These are phyloP conservation scores for Sphaerulina populicola DNA, from an alignment of 2,329 filamentous ascomycete species.

Conservation along the genomic window DNA sequence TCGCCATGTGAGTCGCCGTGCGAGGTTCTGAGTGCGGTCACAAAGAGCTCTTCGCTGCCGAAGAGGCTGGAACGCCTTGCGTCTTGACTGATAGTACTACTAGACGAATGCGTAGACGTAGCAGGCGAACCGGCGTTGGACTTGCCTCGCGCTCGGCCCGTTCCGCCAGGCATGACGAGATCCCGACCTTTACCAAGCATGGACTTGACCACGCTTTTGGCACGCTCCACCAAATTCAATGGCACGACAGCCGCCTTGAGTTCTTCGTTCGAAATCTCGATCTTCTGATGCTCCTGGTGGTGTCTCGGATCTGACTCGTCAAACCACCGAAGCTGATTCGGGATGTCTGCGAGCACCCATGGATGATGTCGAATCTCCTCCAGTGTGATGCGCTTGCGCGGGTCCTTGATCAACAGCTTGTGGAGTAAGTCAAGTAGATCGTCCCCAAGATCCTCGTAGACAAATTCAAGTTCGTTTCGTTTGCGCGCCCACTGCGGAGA, in stretches of 20 bases:
- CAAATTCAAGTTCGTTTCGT: slow-evolving; percentile 66
- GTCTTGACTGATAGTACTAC: slow-evolving; percentile 48
- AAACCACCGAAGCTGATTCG: slow-evolving; percentile 72
- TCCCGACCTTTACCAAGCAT: too few species aligned
- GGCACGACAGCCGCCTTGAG: slow-evolving; percentile 85
- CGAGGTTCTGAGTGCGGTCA: slow-evolving; percentile 42
- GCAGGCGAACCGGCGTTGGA: slow-evolving; percentile 48
- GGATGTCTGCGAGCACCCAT: slow-evolving; percentile 76
- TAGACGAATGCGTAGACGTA: slow-evolving; percentile 47
- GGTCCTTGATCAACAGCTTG: slow-evolving; percentile 80
- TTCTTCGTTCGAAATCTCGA: slow-evolving; percentile 85
- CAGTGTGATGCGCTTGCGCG: slow-evolving; percentile 76
- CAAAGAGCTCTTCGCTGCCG: slow-evolving; percentile 49
- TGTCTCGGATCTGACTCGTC: slow-evolving; percentile 83
- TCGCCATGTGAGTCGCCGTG: slow-evolving; percentile 50
- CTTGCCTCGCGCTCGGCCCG: slow-evolving; percentile 43
- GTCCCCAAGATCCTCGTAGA: slow-evolving; percentile 79
- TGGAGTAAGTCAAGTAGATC: slow-evolving; percentile 68
- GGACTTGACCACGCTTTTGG: slow-evolving; percentile 24
- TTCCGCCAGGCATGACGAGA: too few species aligned
- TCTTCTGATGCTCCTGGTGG: slow-evolving; percentile 70
- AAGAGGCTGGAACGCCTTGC: slow-evolving; percentile 50
- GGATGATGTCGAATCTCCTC: slow-evolving; percentile 88
- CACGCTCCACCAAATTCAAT: slow-evolving; percentile 70
- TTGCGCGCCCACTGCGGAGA: slow-evolving; percentile 51